These are phyloP conservation scores for Volvox reticuliferus DNA, from an alignment of 139 green algal genomes.

Conservation along the genomic window DNA sequence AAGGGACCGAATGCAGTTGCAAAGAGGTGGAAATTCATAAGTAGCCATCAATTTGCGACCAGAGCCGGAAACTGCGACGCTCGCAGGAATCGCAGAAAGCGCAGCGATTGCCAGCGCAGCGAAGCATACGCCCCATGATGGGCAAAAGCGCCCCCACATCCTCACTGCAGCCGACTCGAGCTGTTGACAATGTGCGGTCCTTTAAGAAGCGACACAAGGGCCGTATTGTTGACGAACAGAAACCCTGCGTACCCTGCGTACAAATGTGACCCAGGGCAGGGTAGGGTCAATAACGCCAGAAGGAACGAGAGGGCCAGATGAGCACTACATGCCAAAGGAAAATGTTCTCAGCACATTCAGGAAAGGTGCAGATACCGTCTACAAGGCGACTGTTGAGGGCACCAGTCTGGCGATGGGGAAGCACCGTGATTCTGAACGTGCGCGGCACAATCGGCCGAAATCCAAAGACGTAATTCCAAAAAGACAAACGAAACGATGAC, in stretches of 20 bases:
- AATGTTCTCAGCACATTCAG: too few species aligned
- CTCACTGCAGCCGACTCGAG: not conserved
- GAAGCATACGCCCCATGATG: not conserved
- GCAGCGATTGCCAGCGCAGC: not conserved
- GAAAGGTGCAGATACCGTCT: too few species aligned
- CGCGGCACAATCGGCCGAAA: too few species aligned
- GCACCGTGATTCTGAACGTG: too few species aligned
- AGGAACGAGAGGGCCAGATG: too few species aligned
- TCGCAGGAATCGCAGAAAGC: not conserved
- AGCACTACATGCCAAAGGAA: too few species aligned
- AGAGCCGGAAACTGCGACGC: not conserved
- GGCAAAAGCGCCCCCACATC: not conserved
- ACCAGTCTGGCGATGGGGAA: too few species aligned
- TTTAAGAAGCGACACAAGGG: not conserved
- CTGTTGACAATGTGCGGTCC: not conserved
- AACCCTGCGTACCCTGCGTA: not conserved
- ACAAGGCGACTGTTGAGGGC: too few species aligned
- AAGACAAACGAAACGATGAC: too few species aligned
- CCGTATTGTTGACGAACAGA: not conserved
- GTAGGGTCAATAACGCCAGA: not conserved
- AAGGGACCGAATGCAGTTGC: constrained; percentile 22
- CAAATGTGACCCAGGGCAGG: not conserved
- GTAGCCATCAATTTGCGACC: not conserved
- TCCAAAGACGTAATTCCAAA: too few species aligned
- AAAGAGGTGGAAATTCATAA: not conserved